Base-by-base conservation (phyloP, 306 rosid genomes). In the Cicer cuneatum region DNA sequence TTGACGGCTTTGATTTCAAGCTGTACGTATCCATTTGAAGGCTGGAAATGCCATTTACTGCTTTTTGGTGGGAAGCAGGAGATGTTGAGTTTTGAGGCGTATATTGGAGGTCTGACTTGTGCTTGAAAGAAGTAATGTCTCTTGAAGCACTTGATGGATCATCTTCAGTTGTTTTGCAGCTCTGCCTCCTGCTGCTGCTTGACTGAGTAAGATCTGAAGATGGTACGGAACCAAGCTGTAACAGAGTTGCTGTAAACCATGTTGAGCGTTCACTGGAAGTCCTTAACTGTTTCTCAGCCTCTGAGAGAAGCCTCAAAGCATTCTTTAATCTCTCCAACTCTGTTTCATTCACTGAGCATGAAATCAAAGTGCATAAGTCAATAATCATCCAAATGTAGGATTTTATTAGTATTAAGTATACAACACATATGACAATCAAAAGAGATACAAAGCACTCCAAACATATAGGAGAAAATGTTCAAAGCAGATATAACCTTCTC, bases 301-400 rank as follows among this genome's bases (percentile, higher is more conserved):
- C 97, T 21, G 98, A 87, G 82, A 94, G 99, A 87, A 92, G 93
- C 90, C 85, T 94, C 87, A 92, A 79, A 81, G 99, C 96, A 83
- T 89, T 93, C 83, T 94, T 94, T 74, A 94, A 82, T 62, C 96
- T 90, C 85, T 87, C 93, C 89, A 92, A 51, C 85, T 90, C 99
- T 41, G 90, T 81, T 81, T 90, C 90, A 41, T 85, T 81, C 87
- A 94, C 99, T 94, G 83, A 86, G 76, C 77, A 86, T 47, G 76
- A 76, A 82, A 79, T 47, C 83, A 86, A 87, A 69, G 45, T 13
- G 71, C 38, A 69, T 62, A 78, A 66, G 10, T 78, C 79, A 66
- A 60, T 66, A 33, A 60, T 63, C 41, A 83, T 43, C 19, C 7
- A 15, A 66, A 12, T 58, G 38, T 48, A 38, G 35, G 12, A 63